A percentile compares a stretch with the other conserved stretches of the same genome.
phyloP scores from a whole-genome alignment of 805 yeast species.

The Wickerhamiella vanderwaltii region DNA sequence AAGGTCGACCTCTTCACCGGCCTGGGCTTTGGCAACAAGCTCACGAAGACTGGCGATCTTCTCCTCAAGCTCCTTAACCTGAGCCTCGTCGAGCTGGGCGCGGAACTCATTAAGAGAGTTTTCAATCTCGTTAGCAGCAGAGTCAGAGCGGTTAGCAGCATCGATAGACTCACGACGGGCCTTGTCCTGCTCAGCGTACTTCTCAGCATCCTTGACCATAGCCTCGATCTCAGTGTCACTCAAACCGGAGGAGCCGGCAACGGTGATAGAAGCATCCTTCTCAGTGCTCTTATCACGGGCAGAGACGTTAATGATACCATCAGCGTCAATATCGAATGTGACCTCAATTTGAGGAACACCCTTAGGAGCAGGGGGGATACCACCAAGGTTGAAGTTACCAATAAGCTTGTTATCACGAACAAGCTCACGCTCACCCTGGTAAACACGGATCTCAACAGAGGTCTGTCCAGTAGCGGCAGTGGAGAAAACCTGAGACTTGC shows the following conservation, averaged over 20 bases:
- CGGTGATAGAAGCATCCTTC: constrained; percentile 90
- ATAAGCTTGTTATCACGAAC: constrained; percentile 95
- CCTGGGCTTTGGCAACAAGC: constrained; percentile 56
- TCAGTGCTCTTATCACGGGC: constrained; percentile 89
- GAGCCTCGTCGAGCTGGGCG: constrained; percentile 48
- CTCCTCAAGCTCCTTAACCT: constrained; percentile 43
- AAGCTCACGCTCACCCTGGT: constrained; percentile 98
- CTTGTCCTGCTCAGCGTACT: constrained; percentile 76
- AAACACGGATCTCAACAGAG: constrained; percentile 91
- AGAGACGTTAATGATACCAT: constrained; percentile 91
- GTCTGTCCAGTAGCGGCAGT: constrained; percentile 96
- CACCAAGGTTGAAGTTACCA: constrained; percentile 91
- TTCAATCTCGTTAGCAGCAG: constrained; percentile 79
- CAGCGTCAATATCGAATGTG: constrained; percentile 92
- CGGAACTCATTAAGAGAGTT: constrained; percentile 67
- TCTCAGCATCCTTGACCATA: constrained; percentile 85
- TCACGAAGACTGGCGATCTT: constrained; percentile 57
- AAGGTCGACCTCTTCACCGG: constrained; percentile 53
- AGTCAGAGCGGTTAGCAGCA: constrained; percentile 73
- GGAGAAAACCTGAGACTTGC: constrained; percentile 91
- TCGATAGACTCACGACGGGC: constrained; percentile 76
- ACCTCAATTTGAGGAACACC: constrained; percentile 93
- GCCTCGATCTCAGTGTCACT: constrained; percentile 81
- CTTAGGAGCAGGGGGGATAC: constrained; percentile 92
- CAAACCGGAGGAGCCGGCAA: constrained; percentile 90